Evolutionary conservation across 176 grass and related monocot species (phyloP), one percentile per base, ranked within the genome.

Genomic region (Guadua angustifolia): DNA sequence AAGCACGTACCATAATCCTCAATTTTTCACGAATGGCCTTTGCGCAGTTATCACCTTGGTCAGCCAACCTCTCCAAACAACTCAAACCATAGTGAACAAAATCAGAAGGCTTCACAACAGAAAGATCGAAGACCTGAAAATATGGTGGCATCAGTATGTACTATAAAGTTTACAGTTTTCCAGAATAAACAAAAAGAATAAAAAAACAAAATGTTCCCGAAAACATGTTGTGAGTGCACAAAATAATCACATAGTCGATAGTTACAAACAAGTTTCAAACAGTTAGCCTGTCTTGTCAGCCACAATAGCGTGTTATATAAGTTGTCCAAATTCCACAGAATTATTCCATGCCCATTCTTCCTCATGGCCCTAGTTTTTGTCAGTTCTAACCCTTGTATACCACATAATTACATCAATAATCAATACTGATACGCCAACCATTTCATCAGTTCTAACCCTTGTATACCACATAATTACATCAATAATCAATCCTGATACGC

Each of bases 101-200:
- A 79, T 94, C 91, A 87, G 88, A 87, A 83, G 96, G 96, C 84
- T 94, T 89, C 69, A 90, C 86, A 59, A 4, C 60, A 83, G 91
- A 93, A 89, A 99, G 91, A 89, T 99, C 93, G 35, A 99, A 94
- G 56, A 99, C 96, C 96, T 99, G 81, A 1, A 84, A 67, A 75
- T 71, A 75, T 43, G 25, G 35, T 64, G 78, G 73, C 7, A 44
- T 65, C 39, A 83, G 56, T 56, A 70, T 11, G 18, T 49, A 49
- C 7, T 45, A 59, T 62, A 39, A 66, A 63, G 16, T 56, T 59
- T 15, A 69, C 1, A 44, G 22, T 56, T 57, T 72, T 63, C 21
- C 14, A 63, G 78, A 73, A 73, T 3, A 88, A 71, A 53, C 5
- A 77, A 61, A 58, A 45, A 57, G 36, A n/a, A 43, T 39, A 39